Percentiles rank a stretch among this genome's conserved stretches.
These are phyloP conservation scores for Tuber magnatum DNA, from an alignment of 495 filamentous ascomycete genomes.

Conservation along the genomic window DNA sequence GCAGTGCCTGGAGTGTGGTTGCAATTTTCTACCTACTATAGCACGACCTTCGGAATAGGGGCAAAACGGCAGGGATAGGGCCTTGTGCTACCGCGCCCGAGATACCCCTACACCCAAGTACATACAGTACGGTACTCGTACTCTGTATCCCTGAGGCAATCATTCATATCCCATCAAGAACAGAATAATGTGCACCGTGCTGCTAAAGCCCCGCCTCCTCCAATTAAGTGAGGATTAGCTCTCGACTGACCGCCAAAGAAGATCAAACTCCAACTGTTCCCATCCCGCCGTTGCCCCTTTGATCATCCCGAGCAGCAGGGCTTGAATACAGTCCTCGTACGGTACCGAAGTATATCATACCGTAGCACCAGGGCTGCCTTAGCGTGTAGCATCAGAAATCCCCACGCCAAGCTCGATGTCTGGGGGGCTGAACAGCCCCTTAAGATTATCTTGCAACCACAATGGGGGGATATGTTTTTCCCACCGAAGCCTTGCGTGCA, in stretches of 20 bases:
- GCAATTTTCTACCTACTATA: too few species aligned
- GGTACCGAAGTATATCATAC: too few species aligned
- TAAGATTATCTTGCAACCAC: neutral
- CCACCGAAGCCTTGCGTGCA: neutral
- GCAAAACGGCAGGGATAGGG: too few species aligned
- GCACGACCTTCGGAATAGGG: too few species aligned
- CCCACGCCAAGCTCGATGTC: neutral
- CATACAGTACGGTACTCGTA: too few species aligned
- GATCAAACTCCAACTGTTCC: neutral
- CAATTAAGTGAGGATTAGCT: neutral
- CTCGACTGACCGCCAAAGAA: neutral
- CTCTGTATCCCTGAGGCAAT: neutral
- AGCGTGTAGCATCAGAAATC: neutral
- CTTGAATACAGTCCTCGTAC: neutral
- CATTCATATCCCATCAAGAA: neutral
- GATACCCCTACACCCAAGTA: too few species aligned
- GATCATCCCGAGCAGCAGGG: neutral
- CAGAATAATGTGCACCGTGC: neutral
- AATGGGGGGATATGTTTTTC: neutral
- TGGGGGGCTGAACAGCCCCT: neutral
- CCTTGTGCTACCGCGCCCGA: too few species aligned
- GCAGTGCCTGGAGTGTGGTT: too few species aligned
- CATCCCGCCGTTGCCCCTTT: neutral
- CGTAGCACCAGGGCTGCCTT: neutral
- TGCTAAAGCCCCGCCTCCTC: neutral